Base-by-base conservation (phyloP, 2,329 filamentous ascomycete species). In the Fusarium sp. region DNA sequence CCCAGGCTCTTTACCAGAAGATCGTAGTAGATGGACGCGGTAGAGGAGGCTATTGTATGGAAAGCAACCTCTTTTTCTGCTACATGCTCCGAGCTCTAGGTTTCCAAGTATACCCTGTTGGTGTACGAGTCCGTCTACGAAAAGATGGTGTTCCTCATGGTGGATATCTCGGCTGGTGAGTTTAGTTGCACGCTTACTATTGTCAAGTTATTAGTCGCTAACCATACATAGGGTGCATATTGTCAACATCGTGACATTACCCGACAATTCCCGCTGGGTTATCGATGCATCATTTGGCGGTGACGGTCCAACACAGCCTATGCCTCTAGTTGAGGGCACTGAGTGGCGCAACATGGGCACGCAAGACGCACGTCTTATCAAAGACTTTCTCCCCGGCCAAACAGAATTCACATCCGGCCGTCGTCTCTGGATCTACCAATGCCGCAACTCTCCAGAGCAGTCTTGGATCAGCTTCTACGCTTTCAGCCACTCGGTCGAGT, bases 221-320 rank as follows among this genome's bases (percentile, higher is more conserved):
- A 67, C 6, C 30, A 10, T 40, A 2, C 13, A 15, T 11, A 75
- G 77, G 73, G 80, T 83, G 15, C 88, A 91, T 75, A 85, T 90
- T 72, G 81, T 90, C 45, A 85, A 88, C 68, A 86, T 91, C 52
- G 83, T 90, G 41, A 85, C 82, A 2, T 79, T 92, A 33, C 73
- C 80, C 3, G 77, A 80, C 7, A 79, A 79, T 39, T 81, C 81
- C 27, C 78, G 81, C 57, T 89, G 84, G 76, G 78, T 84, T 71
- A 75, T 87, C 11, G 90, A 92, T 73, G 86, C 89, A 13, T 87
- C 84, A 6, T 92, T 92, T 71, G 90, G 90, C 46, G 86, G 85
- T 20, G 86, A 89, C 70, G 85, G 86, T 9, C 81, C 88, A 4
- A 89, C 85, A 3, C 77, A 78, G 17, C 88, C 89, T 8, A 76